Percentiles rank a stretch among this genome's conserved stretches.
Evolutionary conservation across 192 early-diverging fungal species (phyloP).

Genomic region (Backusella macrospora): DNA sequence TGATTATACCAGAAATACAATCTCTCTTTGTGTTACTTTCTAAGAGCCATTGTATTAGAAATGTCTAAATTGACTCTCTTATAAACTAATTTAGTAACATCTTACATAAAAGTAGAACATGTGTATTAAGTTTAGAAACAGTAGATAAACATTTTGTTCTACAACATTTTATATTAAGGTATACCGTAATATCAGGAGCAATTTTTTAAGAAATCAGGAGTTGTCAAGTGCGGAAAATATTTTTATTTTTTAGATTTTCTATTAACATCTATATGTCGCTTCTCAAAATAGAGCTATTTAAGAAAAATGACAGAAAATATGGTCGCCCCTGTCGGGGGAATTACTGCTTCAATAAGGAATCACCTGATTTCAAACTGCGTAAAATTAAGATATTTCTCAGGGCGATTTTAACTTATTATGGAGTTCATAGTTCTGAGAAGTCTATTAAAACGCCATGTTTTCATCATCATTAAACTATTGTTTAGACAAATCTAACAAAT

Average conservation of each 20-base stretch:
- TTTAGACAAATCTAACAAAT: background rate
- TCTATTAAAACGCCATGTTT: background rate
- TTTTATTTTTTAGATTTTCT: background rate
- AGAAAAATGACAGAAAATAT: background rate
- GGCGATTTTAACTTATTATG: background rate
- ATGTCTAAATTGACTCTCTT: background rate
- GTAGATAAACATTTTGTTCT: background rate
- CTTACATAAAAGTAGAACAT: background rate
- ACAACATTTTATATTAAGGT: too few species aligned
- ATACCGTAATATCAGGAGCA: background rate
- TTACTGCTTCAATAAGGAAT: background rate
- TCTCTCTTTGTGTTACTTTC: background rate
- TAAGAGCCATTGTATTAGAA: background rate
- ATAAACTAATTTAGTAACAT: background rate
- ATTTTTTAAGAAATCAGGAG: background rate
- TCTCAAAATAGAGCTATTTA: background rate
- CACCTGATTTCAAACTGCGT: conserved; percentile 2
- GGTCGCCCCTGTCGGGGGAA: conserved; percentile 1
- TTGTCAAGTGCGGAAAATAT: background rate
- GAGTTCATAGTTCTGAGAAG: background rate
- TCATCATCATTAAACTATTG: background rate
- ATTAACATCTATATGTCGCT: background rate
- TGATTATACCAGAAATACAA: background rate
- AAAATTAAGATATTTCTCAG: conserved; percentile 3
- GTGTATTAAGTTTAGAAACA: background rate